Base-by-base conservation (phyloP, 139 green algal species). In the Pedinophyceae sp. region DNA sequence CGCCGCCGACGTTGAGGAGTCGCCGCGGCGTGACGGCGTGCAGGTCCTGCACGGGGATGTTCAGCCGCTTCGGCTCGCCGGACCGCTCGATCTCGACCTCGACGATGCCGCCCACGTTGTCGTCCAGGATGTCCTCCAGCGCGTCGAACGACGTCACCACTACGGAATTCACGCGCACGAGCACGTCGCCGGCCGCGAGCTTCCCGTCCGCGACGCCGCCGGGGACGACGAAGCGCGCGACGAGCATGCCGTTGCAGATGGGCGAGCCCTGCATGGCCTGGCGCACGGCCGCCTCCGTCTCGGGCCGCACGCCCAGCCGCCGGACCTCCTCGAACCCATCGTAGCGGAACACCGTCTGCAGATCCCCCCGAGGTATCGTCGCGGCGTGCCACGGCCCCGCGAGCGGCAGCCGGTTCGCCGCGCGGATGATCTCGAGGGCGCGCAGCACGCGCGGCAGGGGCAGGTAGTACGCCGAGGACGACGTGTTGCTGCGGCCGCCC, bases 271-370 rank as follows among this genome's bases (percentile, higher is more conserved):
- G n/a, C n/a, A n/a, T n/a, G n/a, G 34, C 34, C 34, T 38, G 30
- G 3, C 82, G 66, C 39, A 87, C 77, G 1, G 48, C 59, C 17
- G 61, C 68, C 66, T 95, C 86, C 2, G 77, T 91, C 23, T 86
- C 75, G 27, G 62, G 45, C 22, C 48, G 54, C 48, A 95, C 62
- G 1, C 86, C 86, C 48, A 95, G 67, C 0, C 86, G 72, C 30
- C 80, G 66, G 30, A 83, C 76, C 65, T 95, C 86, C 41, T 95
- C 86, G 66, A 93, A 95, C 2, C 86, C 86, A 52, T 85, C 88
- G 72, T 93, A 93, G 23, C 79, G 17, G 46, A 93, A 93, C 1
- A 77, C 90, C 24, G 74, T 77, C 61, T 89, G 74, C 48, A 86
- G 51, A 51, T 88, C 77, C 19, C 80, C 83, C 0, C 82, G 54